A percentile compares a stretch with the other conserved stretches of the same genome.
These are phyloP conservation scores for Penicillium hordei DNA, from an alignment of 2,329 filamentous ascomycete genomes.

Conservation along the genomic window DNA sequence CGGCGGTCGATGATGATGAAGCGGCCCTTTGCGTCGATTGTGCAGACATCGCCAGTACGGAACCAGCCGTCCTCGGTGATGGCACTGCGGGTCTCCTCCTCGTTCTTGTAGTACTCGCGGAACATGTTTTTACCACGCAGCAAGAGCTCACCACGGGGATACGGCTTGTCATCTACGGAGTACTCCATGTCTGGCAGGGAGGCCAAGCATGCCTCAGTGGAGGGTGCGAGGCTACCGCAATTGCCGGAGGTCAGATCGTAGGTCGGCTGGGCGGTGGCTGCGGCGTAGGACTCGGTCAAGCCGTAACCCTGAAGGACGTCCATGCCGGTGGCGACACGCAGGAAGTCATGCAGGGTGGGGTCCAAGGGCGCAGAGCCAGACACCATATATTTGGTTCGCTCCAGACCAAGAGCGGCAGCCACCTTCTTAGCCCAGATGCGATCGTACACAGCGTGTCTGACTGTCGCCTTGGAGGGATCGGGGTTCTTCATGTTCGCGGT, in stretches of 20 bases:
- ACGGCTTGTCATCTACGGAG: slow-evolving; percentile 78
- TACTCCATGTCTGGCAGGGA: slow-evolving; percentile 96
- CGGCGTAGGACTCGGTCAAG: slow-evolving; percentile 88
- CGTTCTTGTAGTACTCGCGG: slow-evolving; percentile 84
- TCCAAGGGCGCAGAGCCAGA: slow-evolving; percentile 91
- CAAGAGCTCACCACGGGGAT: slow-evolving; percentile 86
- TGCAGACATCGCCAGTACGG: slow-evolving; percentile 88
- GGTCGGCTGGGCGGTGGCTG: slow-evolving; percentile 66
- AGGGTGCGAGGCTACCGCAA: slow-evolving; percentile 70
- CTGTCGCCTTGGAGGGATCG: slow-evolving; percentile 68
- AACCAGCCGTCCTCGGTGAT: slow-evolving; percentile 94
- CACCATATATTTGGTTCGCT: slow-evolving; percentile 70
- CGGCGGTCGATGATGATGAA: slow-evolving; percentile 93
- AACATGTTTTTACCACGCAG: slow-evolving; percentile 80
- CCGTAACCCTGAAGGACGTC: slow-evolving; percentile 86
- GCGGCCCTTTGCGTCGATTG: slow-evolving; percentile 79
- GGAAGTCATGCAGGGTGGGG: slow-evolving; percentile 81
- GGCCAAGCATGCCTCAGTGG: slow-evolving; percentile 73
- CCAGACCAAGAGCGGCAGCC: slow-evolving; percentile 74
- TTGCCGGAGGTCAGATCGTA: slow-evolving; percentile 76
- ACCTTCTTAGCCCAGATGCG: slow-evolving; percentile 91
- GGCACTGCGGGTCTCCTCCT: slow-evolving; percentile 78
- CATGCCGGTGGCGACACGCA: slow-evolving; percentile 78
- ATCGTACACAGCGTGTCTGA: slow-evolving; percentile 50
- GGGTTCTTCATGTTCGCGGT: slow-evolving; percentile 72